Evolutionary conservation across 495 filamentous ascomycete species (phyloP).

Genomic region (Tuber brumale): DNA sequence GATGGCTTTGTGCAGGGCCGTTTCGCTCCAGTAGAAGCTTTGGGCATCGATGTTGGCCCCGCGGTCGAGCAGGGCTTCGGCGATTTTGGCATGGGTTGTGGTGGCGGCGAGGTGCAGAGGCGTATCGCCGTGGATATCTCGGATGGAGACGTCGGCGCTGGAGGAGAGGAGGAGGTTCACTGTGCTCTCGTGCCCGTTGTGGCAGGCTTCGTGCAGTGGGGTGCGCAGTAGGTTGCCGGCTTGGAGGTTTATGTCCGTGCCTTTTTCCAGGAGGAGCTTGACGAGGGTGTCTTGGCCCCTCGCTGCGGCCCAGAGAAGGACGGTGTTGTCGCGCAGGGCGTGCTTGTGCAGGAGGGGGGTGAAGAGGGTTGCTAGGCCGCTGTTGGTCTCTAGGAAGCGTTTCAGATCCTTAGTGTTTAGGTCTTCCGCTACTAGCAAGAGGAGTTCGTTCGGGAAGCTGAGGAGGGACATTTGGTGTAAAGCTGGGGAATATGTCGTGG

Average conservation of each 20-base stretch:
- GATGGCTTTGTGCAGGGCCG: background rate
- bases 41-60: conserved; percentile 10
- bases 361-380: conserved; percentile 12
- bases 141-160: conserved; percentile 2
- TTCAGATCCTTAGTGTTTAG: conserved; percentile 13
- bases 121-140: background rate
- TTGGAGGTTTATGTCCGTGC: conserved; percentile 14
- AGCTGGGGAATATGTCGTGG: background rate
- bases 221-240: conserved; percentile 14
- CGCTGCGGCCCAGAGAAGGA: background rate
- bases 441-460: conserved; percentile 22
- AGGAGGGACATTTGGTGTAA: conserved; percentile 19
- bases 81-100: background rate
- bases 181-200: background rate
- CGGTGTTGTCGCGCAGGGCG: background rate
- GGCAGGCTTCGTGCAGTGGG: conserved; percentile 29
- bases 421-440: conserved; percentile 14
- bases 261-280: conserved; percentile 16
- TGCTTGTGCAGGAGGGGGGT: conserved; percentile 18
- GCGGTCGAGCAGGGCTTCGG: conserved; percentile 1
- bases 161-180: background rate
- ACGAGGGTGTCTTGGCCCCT: background rate
- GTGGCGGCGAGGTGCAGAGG: background rate
- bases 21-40: background rate
- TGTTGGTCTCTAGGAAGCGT: conserved; percentile 22